Conservation (phyloP, 2,329 filamentous ascomycete species). For the Aspergillus sp. region DNA sequence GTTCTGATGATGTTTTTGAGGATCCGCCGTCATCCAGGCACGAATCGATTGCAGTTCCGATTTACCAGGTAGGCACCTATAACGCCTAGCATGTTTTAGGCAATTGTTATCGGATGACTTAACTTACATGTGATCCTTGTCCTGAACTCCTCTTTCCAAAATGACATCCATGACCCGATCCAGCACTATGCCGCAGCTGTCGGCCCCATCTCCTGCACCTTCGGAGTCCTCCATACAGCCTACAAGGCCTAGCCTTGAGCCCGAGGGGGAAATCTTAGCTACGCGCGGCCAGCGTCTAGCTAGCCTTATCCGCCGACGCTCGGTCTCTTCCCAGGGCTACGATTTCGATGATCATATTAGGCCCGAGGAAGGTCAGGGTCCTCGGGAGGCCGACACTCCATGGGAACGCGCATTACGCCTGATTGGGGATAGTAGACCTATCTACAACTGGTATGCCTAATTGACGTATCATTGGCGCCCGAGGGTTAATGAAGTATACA, state of each 20-base stretch:
- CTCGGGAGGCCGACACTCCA: constrained; percentile 29
- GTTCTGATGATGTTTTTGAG: neutral
- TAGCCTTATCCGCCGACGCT: constrained; percentile 28
- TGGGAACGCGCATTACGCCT: constrained; percentile 40
- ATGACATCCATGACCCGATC: constrained; percentile 11
- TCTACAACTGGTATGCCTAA: constrained; percentile 66
- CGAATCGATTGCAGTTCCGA: neutral
- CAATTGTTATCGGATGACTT: neutral
- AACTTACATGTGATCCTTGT: neutral
- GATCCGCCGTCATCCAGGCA: neutral
- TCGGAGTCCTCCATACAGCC: constrained; percentile 17
- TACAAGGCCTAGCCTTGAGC: constrained; percentile 31
- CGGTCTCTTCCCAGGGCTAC: constrained; percentile 17
- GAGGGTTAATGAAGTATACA: constrained; percentile 13
- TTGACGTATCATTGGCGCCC: neutral
- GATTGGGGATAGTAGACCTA: constrained; percentile 82
- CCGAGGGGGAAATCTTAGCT: constrained; percentile 33
- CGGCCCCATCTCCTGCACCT: constrained; percentile 8
- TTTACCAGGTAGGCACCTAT: neutral
- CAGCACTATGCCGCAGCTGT: constrained; percentile 6
- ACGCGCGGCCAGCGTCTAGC: constrained; percentile 39
- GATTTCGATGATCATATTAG: constrained; percentile 14
- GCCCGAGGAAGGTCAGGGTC: constrained; percentile 12
- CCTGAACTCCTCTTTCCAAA: neutral
- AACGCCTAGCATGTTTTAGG: neutral